phyloP scores from a whole-genome alignment of 257 asterid species.

The Leonotis leonurus region DNA sequence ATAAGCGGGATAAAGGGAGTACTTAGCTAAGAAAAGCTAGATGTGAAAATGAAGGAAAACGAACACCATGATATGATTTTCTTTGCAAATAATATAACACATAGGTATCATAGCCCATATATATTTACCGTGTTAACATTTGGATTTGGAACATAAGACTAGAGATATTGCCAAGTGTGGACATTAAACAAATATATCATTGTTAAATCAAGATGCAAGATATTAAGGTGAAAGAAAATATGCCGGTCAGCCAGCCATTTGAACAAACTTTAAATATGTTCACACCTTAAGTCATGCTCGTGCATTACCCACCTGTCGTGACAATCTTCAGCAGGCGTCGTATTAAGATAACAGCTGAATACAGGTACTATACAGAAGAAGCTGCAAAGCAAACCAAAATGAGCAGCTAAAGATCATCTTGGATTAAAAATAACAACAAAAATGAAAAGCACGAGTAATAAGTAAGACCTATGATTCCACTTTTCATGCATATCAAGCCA shows the following conservation, averaged over 20 bases:
- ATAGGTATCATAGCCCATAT: background rate
- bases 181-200: background rate
- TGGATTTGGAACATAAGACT: background rate
- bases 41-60: background rate
- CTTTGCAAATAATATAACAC: background rate
- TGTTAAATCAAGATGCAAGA: background rate
- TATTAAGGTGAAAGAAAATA: background rate
- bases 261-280: background rate
- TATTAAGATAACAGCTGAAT: background rate
- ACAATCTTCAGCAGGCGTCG: background rate
- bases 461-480: slow-evolving; percentile 9
- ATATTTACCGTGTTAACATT: background rate
- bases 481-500: slow-evolving; percentile 14
- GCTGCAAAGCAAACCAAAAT: slow-evolving; percentile 11
- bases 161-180: background rate
- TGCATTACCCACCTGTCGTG: background rate
- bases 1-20: background rate
- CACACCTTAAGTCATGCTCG: background rate
- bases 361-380: slow-evolving; percentile 2
- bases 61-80: background rate
- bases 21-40: background rate
- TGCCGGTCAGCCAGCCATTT: background rate
- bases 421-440: background rate
- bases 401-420: slow-evolving; percentile 15
- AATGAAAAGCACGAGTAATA: background rate